Conservation (phyloP, 129 eudicot species). For the Flaveria linearis region DNA sequence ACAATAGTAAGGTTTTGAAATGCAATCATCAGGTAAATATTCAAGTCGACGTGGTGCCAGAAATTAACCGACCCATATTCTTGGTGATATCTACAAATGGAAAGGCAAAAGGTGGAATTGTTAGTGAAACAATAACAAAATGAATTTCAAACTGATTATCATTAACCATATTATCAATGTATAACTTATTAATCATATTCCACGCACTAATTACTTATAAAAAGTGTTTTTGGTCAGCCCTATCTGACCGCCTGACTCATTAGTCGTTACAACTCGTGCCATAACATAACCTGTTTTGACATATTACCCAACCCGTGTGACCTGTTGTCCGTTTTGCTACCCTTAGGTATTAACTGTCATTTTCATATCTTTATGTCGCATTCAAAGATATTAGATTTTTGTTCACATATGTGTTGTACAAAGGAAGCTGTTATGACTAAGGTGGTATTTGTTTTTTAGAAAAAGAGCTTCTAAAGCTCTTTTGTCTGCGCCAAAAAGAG, state of each 20-base stretch:
- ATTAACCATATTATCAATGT: background rate
- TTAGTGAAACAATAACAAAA: background rate
- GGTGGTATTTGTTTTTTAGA: too few species aligned
- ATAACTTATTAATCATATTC: background rate
- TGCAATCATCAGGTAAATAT: background rate
- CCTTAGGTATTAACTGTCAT: background rate
- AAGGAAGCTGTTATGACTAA: conserved; percentile 1
- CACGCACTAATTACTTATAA: background rate
- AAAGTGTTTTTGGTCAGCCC: background rate
- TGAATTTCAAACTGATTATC: background rate
- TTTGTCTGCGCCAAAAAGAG: too few species aligned
- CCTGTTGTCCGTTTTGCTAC: background rate
- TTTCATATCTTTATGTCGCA: background rate
- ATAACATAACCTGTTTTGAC: background rate
- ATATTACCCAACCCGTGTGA: background rate
- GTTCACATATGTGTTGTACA: background rate
- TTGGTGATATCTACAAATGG: conserved; percentile 22
- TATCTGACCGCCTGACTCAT: background rate
- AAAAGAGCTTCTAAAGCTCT: too few species aligned
- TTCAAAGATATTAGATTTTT: background rate
- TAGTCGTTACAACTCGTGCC: background rate
- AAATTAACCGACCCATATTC: background rate
- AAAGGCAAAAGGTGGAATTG: conserved; percentile 19
- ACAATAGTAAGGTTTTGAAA: conserved; percentile 26
- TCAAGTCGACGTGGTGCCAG: conserved; percentile 26